These are phyloP conservation scores for Ustilago crameri DNA, from an alignment of 1,284 basidiomycete species.

Conservation along the genomic window DNA sequence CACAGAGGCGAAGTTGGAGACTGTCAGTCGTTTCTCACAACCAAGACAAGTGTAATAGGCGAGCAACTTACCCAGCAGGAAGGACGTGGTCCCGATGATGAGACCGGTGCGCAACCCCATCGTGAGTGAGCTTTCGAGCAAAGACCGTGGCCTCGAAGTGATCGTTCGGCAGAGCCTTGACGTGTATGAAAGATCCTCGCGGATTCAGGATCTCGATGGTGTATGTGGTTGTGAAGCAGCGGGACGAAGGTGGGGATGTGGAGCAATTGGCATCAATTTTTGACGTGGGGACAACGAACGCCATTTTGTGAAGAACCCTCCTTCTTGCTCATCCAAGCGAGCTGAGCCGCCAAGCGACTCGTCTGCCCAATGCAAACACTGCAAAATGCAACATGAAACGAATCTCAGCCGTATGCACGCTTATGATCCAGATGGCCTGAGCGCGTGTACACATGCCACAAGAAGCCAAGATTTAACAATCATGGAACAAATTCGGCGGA, in stretches of 20 bases:
- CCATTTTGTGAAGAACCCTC: constrained; percentile 16
- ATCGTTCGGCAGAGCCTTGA: no score
- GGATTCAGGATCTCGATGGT: background rate
- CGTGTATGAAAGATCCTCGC: no score
- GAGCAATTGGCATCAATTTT: background rate
- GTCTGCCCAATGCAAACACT: no score
- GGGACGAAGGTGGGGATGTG: background rate
- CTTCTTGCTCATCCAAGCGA: background rate
- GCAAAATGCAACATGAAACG: constrained; percentile 1
- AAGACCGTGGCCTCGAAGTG: no score
- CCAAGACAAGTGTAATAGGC: background rate
- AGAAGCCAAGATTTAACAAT: no score
- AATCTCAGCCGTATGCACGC: background rate
- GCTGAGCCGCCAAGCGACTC: no score
- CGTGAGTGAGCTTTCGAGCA: constrained; percentile 5
- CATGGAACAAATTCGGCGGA: no score
- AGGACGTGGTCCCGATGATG: constrained; percentile 57
- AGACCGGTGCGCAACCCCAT: constrained; percentile 52
- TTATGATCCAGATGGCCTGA: background rate
- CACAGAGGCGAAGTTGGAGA: background rate
- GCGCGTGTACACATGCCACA: background rate
- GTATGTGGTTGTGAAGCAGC: no score
- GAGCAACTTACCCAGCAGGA: constrained; percentile 56
- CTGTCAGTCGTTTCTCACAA: background rate
- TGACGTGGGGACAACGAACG: background rate